phyloP scores from a whole-genome alignment of 371 early-diverging fungal genomes.

The Capillidium rhysosporum region DNA sequence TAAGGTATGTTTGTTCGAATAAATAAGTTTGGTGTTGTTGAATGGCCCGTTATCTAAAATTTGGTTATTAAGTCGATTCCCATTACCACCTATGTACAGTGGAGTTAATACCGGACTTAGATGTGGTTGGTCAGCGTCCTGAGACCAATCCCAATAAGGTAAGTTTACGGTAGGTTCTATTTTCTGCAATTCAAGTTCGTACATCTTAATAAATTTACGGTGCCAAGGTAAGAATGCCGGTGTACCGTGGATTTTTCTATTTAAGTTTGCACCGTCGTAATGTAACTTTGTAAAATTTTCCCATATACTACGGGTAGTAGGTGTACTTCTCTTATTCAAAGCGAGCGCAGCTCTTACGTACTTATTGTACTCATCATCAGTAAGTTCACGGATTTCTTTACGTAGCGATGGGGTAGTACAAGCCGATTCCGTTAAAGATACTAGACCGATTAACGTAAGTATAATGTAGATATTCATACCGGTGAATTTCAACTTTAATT shows the following conservation, averaged over 20 bases:
- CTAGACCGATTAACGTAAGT: too few relatives aligned
- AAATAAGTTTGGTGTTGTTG: background rate
- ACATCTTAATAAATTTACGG: constrained; percentile 12
- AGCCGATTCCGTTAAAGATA: background rate
- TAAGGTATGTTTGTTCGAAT: background rate
- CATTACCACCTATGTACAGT: constrained; percentile 10
- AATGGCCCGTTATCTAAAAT: constrained; percentile 5
- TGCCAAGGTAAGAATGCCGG: constrained; percentile 22
- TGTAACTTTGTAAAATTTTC: background rate
- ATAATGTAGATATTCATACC: background rate
- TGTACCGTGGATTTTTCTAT: background rate
- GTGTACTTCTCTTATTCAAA: too few relatives aligned
- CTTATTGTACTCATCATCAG: background rate
- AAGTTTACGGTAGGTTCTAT: constrained; percentile 17
- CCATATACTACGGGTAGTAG: background rate
- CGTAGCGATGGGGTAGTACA: background rate
- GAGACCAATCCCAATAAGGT: constrained; percentile 31
- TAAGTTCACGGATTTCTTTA: constrained; percentile 7
- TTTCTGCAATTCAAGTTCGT: constrained; percentile 13
- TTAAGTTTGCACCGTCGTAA: background rate
- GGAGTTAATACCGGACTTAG: constrained; percentile 8
- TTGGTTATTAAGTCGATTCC: background rate
- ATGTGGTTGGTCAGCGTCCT: constrained; percentile 10
- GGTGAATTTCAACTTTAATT: too few relatives aligned
- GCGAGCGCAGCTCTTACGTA: background rate